phyloP scores from a whole-genome alignment of 1,139 yeast species.

The Suhomyces guaymorum region DNA sequence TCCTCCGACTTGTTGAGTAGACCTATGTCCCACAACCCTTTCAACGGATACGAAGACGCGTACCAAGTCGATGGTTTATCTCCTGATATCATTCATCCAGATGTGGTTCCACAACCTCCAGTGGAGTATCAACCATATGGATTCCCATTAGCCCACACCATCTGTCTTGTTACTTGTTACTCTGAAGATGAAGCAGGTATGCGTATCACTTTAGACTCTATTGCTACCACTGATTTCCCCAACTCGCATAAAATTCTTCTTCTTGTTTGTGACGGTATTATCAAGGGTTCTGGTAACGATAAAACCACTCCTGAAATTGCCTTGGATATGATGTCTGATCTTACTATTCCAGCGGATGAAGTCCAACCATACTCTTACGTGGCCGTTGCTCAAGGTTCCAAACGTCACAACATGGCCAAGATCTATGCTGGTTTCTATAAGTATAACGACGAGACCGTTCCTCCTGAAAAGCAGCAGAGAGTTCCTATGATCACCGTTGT shows the following conservation, averaged over 20 bases:
- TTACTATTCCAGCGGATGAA: constrained; percentile 66
- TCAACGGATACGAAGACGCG: constrained; percentile 43
- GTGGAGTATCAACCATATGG: constrained; percentile 84
- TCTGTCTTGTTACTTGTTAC: constrained; percentile 87
- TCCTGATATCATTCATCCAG: constrained; percentile 71
- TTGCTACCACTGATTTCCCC: constrained; percentile 92
- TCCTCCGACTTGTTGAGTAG: constrained; percentile 41
- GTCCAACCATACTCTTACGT: constrained; percentile 84
- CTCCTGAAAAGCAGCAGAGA: constrained; percentile 81
- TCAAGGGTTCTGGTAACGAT: constrained; percentile 92
- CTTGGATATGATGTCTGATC: constrained; percentile 84
- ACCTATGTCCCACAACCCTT: constrained; percentile 38
- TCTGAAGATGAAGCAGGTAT: constrained; percentile 89
- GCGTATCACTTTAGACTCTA: constrained; percentile 84
- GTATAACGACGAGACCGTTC: constrained; percentile 72
- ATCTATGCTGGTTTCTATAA: constrained; percentile 88
- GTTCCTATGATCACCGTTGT: constrained; percentile 83
- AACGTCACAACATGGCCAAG: constrained; percentile 97
- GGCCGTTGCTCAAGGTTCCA: constrained; percentile 89
- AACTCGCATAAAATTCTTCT: constrained; percentile 86
- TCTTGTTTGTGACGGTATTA: constrained; percentile 88
- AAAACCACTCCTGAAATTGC: constrained; percentile 86
- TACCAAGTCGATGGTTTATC: constrained; percentile 51
- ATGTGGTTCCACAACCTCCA: constrained; percentile 84
- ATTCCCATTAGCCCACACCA: constrained; percentile 81